phyloP scores from a whole-genome alignment of 2,329 filamentous ascomycete genomes.

The Microcyclospora tardicrescens region DNA sequence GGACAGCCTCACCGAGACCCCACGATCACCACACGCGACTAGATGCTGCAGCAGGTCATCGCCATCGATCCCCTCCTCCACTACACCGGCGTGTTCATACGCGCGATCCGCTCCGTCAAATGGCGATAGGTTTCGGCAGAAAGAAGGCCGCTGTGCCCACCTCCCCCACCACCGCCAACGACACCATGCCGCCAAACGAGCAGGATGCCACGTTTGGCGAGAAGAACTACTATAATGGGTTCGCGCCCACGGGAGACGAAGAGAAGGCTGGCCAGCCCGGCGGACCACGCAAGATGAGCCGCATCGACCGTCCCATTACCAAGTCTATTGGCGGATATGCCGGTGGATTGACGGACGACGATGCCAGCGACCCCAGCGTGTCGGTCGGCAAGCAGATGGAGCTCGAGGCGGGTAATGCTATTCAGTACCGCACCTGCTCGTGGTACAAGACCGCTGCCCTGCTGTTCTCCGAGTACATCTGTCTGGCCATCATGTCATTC shows the following conservation, averaged over 20 bases:
- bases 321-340: conserved; percentile 21
- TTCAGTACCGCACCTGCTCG: conserved; percentile 85
- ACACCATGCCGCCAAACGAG: not conserved
- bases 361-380: conserved; percentile 28
- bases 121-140: conserved; percentile 33
- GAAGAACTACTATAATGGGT: conserved; percentile 16
- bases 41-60: conserved; percentile 14
- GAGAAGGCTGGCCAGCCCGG: conserved; percentile 18
- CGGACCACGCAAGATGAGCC: conserved; percentile 26
- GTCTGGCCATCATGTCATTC: conserved; percentile 86
- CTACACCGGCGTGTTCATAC: conserved; percentile 21
- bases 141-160: conserved; percentile 4
- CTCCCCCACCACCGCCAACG: conserved; percentile 1
- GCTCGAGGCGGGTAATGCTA: conserved; percentile 61
- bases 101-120: conserved; percentile 37
- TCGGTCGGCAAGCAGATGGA: conserved; percentile 56
- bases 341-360: conserved; percentile 14
- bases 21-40: not conserved
- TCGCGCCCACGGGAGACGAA: conserved; percentile 11
- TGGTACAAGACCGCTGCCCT: conserved; percentile 91
- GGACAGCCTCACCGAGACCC: not conserved
- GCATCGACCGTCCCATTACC: conserved; percentile 27
- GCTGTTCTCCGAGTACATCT: conserved; percentile 92
- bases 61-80: conserved; percentile 13
- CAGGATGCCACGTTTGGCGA: conserved; percentile 10